Evolutionary conservation across 2,329 filamentous ascomycete genomes (phyloP), one percentile per base, ranked within the genome.

Genomic region (Byssothecium circinans): DNA sequence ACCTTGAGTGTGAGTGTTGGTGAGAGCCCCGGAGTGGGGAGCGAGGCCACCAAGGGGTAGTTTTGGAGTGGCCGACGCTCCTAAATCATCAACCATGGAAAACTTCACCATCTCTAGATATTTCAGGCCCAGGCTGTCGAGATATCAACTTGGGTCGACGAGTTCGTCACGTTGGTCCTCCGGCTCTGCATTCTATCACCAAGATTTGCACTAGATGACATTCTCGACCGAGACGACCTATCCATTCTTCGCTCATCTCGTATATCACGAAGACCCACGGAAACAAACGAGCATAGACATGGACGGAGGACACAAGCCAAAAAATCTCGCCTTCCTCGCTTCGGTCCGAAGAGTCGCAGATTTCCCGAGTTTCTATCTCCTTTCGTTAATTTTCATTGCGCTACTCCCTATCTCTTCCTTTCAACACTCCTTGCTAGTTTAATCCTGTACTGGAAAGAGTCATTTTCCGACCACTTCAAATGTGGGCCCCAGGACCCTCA

Each of bases 401-500:
- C 19, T 37, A 29, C 17, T n/a, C n/a, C 34, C 22, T 23, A 8
- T 35, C 22, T n/a, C 14, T 23, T 29, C 4, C 19, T 23, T 32
- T 15, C 25, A 18, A 7, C 15, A 32, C 37, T 32, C 15, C 20
- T 27, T 15, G n/a, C 19, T 33, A 5, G 19, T 30, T n/a, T 32
- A 30, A 41, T n/a, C 19, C 23, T 25, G 23, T 25, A 25, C 23
- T 25, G 5, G 23, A 6, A n/a, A n/a, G n/a, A 10, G 23, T 6
- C 23, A 10, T 10, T 10, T 10, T 25, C 6, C 23, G 23, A 5
- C 23, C 6, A 6, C 6, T 25, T 25, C 23, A 25, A 10, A 25
- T 25, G 10, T 25, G 23, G 29, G 39, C n/a, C 18, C 8, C 29
- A 8, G 41, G 30, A 25, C 36, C 33, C 46, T 45, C 49, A 52